These are phyloP conservation scores for Hypoxylon crocopeplum DNA, from an alignment of 495 filamentous ascomycete species.

Conservation along the genomic window DNA sequence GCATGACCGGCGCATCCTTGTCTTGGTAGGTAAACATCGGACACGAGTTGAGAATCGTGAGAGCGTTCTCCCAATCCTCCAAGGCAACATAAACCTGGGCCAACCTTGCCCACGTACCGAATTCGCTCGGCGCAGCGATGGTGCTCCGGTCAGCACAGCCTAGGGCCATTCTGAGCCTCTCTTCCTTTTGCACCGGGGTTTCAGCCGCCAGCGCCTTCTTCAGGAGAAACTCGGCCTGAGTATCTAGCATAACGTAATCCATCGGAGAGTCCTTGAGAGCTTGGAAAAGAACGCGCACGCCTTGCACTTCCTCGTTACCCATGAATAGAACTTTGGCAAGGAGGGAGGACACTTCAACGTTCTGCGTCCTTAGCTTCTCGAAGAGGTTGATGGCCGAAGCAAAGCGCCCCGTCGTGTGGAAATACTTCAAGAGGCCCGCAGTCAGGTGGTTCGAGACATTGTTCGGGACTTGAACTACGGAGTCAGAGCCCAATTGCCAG, in stretches of 20 bases:
- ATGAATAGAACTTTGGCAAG: conserved; percentile 87
- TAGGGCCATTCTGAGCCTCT: conserved; percentile 77
- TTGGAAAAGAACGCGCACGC: conserved; percentile 85
- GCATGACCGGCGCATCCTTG: conserved; percentile 93
- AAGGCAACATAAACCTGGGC: conserved; percentile 90
- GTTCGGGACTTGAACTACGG: conserved; percentile 96
- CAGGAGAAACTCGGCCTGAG: conserved; percentile 91
- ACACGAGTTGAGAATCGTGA: conserved; percentile 97
- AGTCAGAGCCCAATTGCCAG: conserved; percentile 94
- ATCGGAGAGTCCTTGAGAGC: conserved; percentile 90
- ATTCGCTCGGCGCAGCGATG: conserved; percentile 93
- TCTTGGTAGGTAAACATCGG: conserved; percentile 99
- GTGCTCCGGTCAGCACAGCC: conserved; percentile 94
- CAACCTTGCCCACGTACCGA: conserved; percentile 93
- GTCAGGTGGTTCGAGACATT: conserved; percentile 96
- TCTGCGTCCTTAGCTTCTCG: conserved; percentile 88
- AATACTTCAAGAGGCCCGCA: conserved; percentile 91
- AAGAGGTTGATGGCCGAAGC: conserved; percentile 97
- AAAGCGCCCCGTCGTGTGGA: conserved; percentile 93
- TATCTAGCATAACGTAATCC: conserved; percentile 93
- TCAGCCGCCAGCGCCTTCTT: conserved; percentile 70
- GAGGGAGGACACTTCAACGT: conserved; percentile 92
- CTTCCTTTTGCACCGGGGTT: conserved; percentile 56
- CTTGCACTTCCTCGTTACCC: conserved; percentile 95
- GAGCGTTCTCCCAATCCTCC: conserved; percentile 92